A percentile compares a stretch with the other conserved stretches of the same genome.
These are phyloP conservation scores for Paramecium octaurelia DNA, from an alignment of 73 alveolate species.

Conservation along the genomic window DNA sequence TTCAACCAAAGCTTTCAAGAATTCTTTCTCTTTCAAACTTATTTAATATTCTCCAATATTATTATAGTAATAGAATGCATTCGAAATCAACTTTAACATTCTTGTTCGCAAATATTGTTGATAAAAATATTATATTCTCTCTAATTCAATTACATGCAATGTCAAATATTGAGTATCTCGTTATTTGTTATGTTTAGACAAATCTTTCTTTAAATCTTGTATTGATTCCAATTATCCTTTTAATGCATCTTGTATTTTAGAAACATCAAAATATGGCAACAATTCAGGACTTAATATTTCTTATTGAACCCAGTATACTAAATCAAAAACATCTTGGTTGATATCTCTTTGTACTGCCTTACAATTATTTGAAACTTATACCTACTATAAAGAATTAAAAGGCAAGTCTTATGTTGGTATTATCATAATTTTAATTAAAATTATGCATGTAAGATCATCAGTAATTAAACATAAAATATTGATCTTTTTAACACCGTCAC, in stretches of 20 bases:
- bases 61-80: slow-evolving; percentile 22
- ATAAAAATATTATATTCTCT: neutral
- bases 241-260: neutral
- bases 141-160: slow-evolving; percentile 22
- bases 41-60: neutral
- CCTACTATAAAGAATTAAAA: neutral
- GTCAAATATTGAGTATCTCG: neutral
- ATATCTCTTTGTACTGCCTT: neutral
- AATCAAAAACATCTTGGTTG: neutral
- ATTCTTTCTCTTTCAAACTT: neutral
- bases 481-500: neutral
- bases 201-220: neutral
- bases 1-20: neutral
- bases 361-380: neutral
- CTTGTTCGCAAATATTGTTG: neutral
- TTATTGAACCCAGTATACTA: neutral
- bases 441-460: neutral
- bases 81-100: neutral
- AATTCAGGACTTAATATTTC: slow-evolving; percentile 1
- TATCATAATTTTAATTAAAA: neutral
- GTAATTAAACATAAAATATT: neutral
- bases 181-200: neutral
- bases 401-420: neutral
- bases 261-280: neutral
- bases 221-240: neutral